Percentiles rank a stretch among this genome's conserved stretches.
Evolutionary conservation across 208 protist species (phyloP).

Genomic region (Leishmania amazonensis): DNA sequence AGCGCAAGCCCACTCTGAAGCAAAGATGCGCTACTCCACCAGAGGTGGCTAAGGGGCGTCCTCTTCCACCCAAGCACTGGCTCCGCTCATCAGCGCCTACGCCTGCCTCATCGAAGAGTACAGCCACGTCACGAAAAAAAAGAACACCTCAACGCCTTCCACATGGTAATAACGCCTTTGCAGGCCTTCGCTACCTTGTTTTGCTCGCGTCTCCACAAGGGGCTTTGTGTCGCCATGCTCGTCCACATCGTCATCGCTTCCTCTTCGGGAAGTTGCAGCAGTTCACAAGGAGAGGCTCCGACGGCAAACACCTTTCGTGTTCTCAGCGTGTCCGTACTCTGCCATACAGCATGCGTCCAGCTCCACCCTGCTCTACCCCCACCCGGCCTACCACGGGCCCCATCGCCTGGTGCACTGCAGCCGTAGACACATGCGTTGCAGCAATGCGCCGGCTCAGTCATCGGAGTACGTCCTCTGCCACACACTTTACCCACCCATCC

Average conservation of each 20-base stretch:
- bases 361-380: too few relatives aligned
- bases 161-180: background rate
- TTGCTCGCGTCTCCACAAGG: background rate
- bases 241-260: background rate
- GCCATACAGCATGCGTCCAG: too few relatives aligned
- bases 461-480: background rate
- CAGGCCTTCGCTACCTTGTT: background rate
- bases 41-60: too few relatives aligned
- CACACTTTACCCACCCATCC: background rate
- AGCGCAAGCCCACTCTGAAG: background rate
- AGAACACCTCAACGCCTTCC: background rate
- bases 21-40: background rate
- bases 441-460: background rate
- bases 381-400: background rate
- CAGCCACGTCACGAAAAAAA: background rate
- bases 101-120: background rate
- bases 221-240: background rate
- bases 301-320: background rate
- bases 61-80: background rate
- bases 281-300: background rate
- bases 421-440: background rate
- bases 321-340: background rate
- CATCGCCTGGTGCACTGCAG: background rate
- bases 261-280: background rate
- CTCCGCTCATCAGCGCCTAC: background rate